Base-by-base conservation (phyloP, 2,329 filamentous ascomycete genomes). In the Phaeosphaeria sp. region DNA sequence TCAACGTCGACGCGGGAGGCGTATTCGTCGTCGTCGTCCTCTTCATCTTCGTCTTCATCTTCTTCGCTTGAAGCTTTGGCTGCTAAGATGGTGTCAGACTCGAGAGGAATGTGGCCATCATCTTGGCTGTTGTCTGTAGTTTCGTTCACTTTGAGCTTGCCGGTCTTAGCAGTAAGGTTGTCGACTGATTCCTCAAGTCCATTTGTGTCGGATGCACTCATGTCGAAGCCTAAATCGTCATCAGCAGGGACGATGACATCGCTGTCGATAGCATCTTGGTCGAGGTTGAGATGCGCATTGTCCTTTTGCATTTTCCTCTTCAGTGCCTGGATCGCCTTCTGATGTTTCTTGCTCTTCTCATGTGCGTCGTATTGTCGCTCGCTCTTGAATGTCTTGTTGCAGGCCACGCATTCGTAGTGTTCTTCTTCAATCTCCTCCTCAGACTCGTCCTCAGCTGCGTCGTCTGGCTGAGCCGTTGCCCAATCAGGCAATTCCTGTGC, bases 341-440 rank as follows among this genome's bases (percentile, higher is more conserved):
- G 78, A 71, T 99, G 95, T 78, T 98, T 99, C 77, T 97, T 99
- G 82, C 94, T 98, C 79, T 90, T 92, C 79, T 97, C 93, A 70
- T 99, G 95, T 2, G 90, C 89, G 69, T 96, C 89, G 62, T 90
- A 93, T 72, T 98, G 94, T 64, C 92, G 93, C 73, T 96, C 91
- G 70, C 93, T 98, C 78, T 97, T 91, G 76, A 94, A 95, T 0
- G 72, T 83, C 74, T 89, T 89, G 59, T 83, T 79, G 69, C 87
- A 89, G 6, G 84, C 85, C 33, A 89, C 84, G 63, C 87, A 89
- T 64, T 89, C 86, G 59, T 83, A 87, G 43, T 84, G 80, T 56
- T 87, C 76, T 54, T 82, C 78, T 57, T 80, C 80, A 18, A 75
- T 71, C 52, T 81, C 78, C 46, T 80, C 83, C 51, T 85, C 79